phyloP scores from a whole-genome alignment of 805 yeast species.

The Zygoascus flipseniorum region DNA sequence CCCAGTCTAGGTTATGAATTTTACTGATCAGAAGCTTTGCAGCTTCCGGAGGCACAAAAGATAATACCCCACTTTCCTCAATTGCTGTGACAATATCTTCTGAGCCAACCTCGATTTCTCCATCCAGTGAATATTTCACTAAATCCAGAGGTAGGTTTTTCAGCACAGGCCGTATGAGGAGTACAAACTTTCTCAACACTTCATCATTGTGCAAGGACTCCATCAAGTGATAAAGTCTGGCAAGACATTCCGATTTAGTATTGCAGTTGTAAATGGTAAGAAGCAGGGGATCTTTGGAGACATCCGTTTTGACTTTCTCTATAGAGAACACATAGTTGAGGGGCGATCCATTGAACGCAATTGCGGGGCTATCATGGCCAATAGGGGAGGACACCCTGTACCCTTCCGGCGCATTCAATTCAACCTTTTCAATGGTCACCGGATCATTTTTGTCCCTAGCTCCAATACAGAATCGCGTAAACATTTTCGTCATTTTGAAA shows the following conservation, averaged over 20 bases:
- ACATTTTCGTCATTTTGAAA: slow-evolving; percentile 47
- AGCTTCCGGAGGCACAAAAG: slow-evolving; percentile 2
- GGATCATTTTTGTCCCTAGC: slow-evolving; percentile 46
- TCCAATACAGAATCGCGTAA: slow-evolving; percentile 62
- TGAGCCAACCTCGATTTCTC: slow-evolving; percentile 19
- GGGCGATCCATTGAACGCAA: slow-evolving; percentile 66
- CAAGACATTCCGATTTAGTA: background rate
- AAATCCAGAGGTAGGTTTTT: slow-evolving; percentile 1
- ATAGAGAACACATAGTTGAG: slow-evolving; percentile 53
- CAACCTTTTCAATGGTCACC: slow-evolving; percentile 41
- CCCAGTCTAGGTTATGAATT: slow-evolving; percentile 3
- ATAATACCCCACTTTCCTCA: slow-evolving; percentile 4
- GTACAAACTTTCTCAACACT: background rate
- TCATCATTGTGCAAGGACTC: background rate
- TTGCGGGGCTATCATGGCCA: slow-evolving; percentile 13
- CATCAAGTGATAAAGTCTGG: background rate
- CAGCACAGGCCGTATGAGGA: background rate
- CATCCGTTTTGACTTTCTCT: background rate
- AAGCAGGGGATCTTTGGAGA: background rate
- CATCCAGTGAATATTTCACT: background rate
- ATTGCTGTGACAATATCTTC: slow-evolving; percentile 23
- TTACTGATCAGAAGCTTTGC: slow-evolving; percentile 1
- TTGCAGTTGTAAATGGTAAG: background rate
- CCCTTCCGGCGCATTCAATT: slow-evolving; percentile 26
- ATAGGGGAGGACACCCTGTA: slow-evolving; percentile 30